Percentiles rank a stretch among this genome's conserved stretches.
phyloP scores from a whole-genome alignment of 208 protist species.

The Jaenimonas drosophilae region DNA sequence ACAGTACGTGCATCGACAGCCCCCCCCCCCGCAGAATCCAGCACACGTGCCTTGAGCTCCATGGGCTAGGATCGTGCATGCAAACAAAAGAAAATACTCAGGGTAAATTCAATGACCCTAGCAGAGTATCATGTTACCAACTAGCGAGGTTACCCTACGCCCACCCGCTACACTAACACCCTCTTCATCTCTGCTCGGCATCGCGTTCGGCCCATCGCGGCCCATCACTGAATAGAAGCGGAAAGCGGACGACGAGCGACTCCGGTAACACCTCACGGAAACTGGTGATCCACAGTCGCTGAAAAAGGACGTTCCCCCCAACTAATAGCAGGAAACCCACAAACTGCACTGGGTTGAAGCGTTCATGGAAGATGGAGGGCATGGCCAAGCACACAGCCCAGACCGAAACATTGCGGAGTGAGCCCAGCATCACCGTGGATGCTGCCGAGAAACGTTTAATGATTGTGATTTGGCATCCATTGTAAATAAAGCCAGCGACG shows the following conservation, averaged over 20 bases:
- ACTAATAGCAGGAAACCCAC: slow-evolving; percentile 49
- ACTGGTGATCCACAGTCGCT: slow-evolving; percentile 25
- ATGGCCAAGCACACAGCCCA: slow-evolving; percentile 51
- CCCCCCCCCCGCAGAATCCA: no score
- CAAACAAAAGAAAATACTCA: no score
- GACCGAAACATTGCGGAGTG: slow-evolving; percentile 58
- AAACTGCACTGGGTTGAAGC: slow-evolving; percentile 54
- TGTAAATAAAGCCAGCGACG: slow-evolving; percentile 44
- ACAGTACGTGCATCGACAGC: no score
- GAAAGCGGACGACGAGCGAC: slow-evolving; percentile 16
- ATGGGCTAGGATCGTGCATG: no score
- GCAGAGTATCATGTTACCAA: no score
- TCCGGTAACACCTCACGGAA: slow-evolving; percentile 35
- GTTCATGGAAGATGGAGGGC: slow-evolving; percentile 49
- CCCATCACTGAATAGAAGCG: slow-evolving; percentile 18
- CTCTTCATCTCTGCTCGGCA: not conserved
- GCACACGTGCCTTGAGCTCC: no score
- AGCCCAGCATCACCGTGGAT: slow-evolving; percentile 57
- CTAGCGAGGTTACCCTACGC: no score
- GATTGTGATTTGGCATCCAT: slow-evolving; percentile 47
- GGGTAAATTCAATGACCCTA: no score
- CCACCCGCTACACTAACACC: no score
- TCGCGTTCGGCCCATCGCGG: not conserved
- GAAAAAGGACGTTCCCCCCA: slow-evolving; percentile 57
- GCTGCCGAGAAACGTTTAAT: slow-evolving; percentile 69